phyloP scores from a whole-genome alignment of 2,329 filamentous ascomycete species.

The Clarireedia homoeocarpa region DNA sequence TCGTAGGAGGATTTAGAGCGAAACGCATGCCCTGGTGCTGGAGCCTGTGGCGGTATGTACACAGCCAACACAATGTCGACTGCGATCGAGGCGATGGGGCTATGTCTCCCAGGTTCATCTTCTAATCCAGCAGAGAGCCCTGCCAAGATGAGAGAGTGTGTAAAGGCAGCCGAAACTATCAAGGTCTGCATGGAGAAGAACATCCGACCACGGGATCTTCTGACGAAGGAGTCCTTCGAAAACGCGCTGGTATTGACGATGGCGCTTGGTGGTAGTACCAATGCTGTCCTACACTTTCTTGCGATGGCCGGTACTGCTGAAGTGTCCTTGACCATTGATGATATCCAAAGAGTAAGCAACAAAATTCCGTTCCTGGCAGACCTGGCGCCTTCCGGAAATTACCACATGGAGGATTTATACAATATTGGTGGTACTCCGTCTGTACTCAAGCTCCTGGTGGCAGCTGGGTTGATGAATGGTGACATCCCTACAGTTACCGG shows the following conservation, averaged over 20 bases:
- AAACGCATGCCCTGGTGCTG: constrained; percentile 60
- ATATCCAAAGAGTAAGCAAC: constrained; percentile 61
- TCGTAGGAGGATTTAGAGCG: constrained; percentile 56
- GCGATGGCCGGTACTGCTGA: constrained; percentile 65
- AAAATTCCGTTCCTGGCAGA: constrained; percentile 67
- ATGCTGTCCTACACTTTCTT: constrained; percentile 63
- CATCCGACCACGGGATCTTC: constrained; percentile 58
- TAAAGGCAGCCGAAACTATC: constrained; percentile 60
- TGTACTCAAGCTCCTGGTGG: constrained; percentile 78
- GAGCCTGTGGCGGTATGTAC: constrained; percentile 69
- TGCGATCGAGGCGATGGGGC: constrained; percentile 64
- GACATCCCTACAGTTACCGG: constrained; percentile 75
- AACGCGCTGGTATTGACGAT: constrained; percentile 69
- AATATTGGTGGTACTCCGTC: constrained; percentile 77
- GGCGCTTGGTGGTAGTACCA: constrained; percentile 63
- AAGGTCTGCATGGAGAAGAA: constrained; percentile 61
- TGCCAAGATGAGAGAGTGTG: constrained; percentile 64
- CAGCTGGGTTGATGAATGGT: constrained; percentile 68
- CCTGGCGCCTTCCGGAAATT: constrained; percentile 69
- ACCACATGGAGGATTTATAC: constrained; percentile 84
- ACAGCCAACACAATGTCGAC: constrained; percentile 73
- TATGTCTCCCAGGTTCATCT: constrained; percentile 60
- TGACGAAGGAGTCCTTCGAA: constrained; percentile 62
- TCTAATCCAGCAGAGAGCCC: constrained; percentile 61
- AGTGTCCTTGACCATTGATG: constrained; percentile 35